Conservation (phyloP, 805 yeast species). For the Lipomyces japonicus region DNA sequence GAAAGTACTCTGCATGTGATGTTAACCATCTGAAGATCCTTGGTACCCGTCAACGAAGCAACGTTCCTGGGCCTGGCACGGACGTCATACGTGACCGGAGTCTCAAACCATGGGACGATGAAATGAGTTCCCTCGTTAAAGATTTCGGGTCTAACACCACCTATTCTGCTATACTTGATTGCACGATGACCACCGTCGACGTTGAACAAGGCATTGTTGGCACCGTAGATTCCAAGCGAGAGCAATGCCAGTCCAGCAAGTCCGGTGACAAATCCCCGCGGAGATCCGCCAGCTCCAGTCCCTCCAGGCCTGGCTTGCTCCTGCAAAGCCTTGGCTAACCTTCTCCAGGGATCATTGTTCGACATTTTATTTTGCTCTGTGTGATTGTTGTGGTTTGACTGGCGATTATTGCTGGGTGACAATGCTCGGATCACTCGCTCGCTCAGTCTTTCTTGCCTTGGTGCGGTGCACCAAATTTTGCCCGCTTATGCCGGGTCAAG, state of each 20-base stretch:
- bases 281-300: conserved; percentile 8
- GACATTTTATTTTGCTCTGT: no score
- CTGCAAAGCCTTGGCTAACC: conserved; percentile 22
- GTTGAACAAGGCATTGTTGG: conserved; percentile 62
- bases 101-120: conserved; percentile 90
- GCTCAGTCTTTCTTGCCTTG: no score
- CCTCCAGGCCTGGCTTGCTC: conserved; percentile 17
- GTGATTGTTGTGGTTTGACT: no score
- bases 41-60: conserved; percentile 94
- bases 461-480: no score
- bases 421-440: no score
- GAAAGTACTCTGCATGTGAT: conserved; percentile 97
- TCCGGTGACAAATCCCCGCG: conserved; percentile 39
- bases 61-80: conserved; percentile 97
- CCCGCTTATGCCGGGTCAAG: no score
- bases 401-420: no score
- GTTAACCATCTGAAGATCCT: conserved; percentile 98
- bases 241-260: conserved; percentile 56
- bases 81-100: conserved; percentile 88
- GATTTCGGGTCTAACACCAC: conserved; percentile 78
- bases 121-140: conserved; percentile 94
- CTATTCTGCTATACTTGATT: conserved; percentile 80
- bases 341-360: conserved; percentile 10
- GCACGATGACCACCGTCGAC: conserved; percentile 99
- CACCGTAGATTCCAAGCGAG: conserved; percentile 53